Conservation (phyloP, 1,139 yeast genomes). For the Protomyces arabidopsidicola region DNA sequence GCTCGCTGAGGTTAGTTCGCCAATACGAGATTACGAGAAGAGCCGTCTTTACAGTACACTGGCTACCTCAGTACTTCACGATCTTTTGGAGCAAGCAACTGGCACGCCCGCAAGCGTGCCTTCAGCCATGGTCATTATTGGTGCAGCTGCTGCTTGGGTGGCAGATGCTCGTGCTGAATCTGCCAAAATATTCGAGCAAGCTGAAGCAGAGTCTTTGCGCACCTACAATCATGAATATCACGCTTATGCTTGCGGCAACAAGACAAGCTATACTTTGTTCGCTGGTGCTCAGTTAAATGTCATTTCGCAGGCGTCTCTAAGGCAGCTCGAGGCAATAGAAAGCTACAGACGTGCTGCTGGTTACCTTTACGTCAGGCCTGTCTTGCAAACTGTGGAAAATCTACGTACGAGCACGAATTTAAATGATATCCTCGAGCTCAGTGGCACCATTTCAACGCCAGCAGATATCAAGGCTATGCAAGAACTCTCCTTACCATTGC, state of each 20-base stretch:
- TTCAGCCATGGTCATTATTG: slow-evolving; percentile 3
- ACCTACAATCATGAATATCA: slow-evolving; percentile 16
- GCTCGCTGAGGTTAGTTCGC: slow-evolving; percentile 4
- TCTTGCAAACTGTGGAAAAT: slow-evolving; percentile 3
- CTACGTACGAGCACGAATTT: neutral
- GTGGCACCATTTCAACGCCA: neutral
- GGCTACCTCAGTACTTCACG: slow-evolving; percentile 1
- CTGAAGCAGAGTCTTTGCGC: slow-evolving; percentile 5
- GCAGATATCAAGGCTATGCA: neutral
- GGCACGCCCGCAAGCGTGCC: neutral
- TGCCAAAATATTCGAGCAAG: neutral
- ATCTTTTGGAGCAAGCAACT: slow-evolving; percentile 1
- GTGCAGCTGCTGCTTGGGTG: neutral
- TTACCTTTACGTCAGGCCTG: slow-evolving; percentile 1
- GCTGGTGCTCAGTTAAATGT: neutral
- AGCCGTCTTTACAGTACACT: neutral
- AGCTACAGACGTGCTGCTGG: slow-evolving; percentile 15
- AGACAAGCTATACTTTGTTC: neutral
- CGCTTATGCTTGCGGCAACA: slow-evolving; percentile 17
- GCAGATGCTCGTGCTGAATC: slow-evolving; percentile 6
- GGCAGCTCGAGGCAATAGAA: slow-evolving; percentile 5
- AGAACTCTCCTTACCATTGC: slow-evolving; percentile 3
- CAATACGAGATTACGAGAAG: slow-evolving; percentile 1
- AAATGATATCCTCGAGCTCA: neutral
- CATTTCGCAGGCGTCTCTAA: neutral